Base-by-base conservation (phyloP, 108 stramenopile species). In the Mayamaea pseudoterrestris region DNA sequence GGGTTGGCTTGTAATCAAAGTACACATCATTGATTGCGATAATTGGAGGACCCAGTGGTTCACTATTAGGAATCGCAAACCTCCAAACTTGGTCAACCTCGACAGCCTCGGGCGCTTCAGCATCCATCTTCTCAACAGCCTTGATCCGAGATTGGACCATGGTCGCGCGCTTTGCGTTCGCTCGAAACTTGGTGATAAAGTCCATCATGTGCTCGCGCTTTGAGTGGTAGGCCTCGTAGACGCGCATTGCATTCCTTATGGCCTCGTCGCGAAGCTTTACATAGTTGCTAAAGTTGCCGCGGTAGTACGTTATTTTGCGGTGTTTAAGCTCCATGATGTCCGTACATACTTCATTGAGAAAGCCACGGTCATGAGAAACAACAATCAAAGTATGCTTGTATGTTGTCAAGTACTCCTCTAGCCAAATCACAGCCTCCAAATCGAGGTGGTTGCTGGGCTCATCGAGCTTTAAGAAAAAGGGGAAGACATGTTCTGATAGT, bases 131-230 rank as follows among this genome's bases (percentile, higher is more conserved):
- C 42, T 97, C 91, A 4, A 97, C 76, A n/a, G 93, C 78, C 61
- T 99, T 99, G 62, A 99, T 92, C 7, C 98, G 83, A 49, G 74
- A 78, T 74, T 99, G 98, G 13, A 97, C 98, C 43, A 97, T 82
- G 5, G 90, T 85, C 1, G 94, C 90, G 25, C 89, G 59, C 63
- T 95, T 95, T 42, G 97, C 98, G 65, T 94, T 96, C 59, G 78
- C 90, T 60, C 83, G 53, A 56, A 99, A 98, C 63, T 94, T 97
- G 54, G 83, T 83, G 31, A 99, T 95, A 55, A 98, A 98, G 53
- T 96, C 94, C 93, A 97, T 95, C 91, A 99, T 95, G 68, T 99
- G 98, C 22, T 75, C 82, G 27, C 91, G 61, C 58, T 97, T 93
- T 35, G 80, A 78, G 43, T 84, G 66, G 37, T 91, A 90, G 16